These are phyloP conservation scores for Microbotryum lychnidis-dioicae DNA, from an alignment of 1,284 basidiomycete genomes.

Conservation along the genomic window DNA sequence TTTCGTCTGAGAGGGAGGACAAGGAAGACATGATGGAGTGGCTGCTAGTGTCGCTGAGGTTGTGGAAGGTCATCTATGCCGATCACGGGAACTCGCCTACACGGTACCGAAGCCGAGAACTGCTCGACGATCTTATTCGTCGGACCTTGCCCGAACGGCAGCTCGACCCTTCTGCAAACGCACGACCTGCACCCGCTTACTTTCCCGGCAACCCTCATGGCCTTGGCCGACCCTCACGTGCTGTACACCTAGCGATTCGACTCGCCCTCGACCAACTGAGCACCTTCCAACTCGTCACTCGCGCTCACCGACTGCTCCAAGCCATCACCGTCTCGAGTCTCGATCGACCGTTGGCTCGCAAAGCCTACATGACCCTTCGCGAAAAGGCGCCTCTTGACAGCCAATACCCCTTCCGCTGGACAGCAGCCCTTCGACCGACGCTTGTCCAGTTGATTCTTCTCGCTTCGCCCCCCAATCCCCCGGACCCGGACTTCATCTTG, in stretches of 20 bases:
- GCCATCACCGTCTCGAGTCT: constrained; percentile 11
- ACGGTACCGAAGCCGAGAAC: not conserved
- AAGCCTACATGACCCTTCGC: constrained; percentile 7
- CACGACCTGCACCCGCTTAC: not conserved
- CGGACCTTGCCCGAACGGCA: not conserved
- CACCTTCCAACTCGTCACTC: constrained; percentile 5
- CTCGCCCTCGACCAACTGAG: constrained; percentile 6
- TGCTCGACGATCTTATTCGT: constrained; percentile 6
- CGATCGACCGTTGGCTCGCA: constrained; percentile 3
- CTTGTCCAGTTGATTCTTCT: constrained; percentile 16
- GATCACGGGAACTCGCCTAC: not conserved
- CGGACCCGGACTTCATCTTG: constrained; percentile 11
- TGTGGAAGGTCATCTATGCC: constrained; percentile 14
- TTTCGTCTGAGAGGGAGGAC: not conserved
- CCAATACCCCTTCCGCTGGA: constrained; percentile 16
- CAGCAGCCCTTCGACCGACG: constrained; percentile 3
- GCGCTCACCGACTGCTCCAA: constrained; percentile 8
- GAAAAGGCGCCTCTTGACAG: not conserved
- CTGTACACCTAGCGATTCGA: constrained; percentile 1
- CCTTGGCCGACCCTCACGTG: not conserved
- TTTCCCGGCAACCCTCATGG: not conserved
- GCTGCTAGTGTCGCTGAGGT: constrained; percentile 4
- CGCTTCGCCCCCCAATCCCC: not conserved
- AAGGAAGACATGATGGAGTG: not conserved
- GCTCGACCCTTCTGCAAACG: not conserved